Conservation (phyloP, 2,329 filamentous ascomycete genomes). For the Alternaria conjuncta region DNA sequence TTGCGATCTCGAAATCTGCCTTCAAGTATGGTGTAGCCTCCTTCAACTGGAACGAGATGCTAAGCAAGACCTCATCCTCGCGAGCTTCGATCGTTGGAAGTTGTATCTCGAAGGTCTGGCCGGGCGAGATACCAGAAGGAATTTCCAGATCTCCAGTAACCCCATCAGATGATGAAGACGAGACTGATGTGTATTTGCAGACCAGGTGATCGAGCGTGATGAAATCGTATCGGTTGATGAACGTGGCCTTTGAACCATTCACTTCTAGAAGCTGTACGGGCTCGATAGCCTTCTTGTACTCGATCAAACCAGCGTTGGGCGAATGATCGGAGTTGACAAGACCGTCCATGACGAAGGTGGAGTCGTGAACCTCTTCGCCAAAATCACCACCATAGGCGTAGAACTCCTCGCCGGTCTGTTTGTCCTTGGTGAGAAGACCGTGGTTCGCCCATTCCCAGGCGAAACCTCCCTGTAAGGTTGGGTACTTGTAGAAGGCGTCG, state of each 20-base stretch:
- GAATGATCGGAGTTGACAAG: conserved; percentile 52
- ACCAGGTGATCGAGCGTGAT: conserved; percentile 46
- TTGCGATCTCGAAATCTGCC: conserved; percentile 47
- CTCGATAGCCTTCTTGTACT: conserved; percentile 55
- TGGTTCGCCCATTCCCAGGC: conserved; percentile 58
- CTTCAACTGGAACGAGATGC: conserved; percentile 43
- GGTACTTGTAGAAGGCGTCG: conserved; percentile 65
- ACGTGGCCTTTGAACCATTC: conserved; percentile 27
- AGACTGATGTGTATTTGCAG: conserved; percentile 22
- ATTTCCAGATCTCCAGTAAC: conserved; percentile 29
- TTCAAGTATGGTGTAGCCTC: conserved; percentile 39
- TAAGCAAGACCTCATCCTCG: conserved; percentile 25
- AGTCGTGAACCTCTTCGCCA: conserved; percentile 50
- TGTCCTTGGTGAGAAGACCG: conserved; percentile 50
- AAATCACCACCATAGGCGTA: conserved; percentile 56
- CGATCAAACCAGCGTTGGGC: conserved; percentile 50
- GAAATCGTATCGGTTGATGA: conserved; percentile 48
- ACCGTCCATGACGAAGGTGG: conserved; percentile 56
- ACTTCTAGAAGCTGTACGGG: conserved; percentile 46
- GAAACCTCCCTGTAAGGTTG: conserved; percentile 68
- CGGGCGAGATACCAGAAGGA: conserved; percentile 32
- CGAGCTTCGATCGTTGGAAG: conserved; percentile 24
- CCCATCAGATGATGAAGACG: conserved; percentile 5
- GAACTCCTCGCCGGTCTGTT: conserved; percentile 46
- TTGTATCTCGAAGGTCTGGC: conserved; percentile 33